Evolutionary conservation across 257 asterid genomes (phyloP).

Genomic region (Voacanga thouarsii): DNA sequence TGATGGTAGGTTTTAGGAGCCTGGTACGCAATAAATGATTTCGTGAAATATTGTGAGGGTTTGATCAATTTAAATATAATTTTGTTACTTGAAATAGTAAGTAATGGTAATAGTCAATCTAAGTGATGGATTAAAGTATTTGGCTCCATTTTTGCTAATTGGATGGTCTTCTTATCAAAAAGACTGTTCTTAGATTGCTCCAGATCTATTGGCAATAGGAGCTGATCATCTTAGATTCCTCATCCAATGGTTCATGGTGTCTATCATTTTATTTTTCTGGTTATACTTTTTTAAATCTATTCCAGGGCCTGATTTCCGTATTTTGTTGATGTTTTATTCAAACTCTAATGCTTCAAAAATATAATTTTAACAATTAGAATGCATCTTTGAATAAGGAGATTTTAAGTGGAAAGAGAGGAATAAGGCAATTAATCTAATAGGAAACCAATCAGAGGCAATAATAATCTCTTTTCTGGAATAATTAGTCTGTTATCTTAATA

Average conservation of each 20-base stretch:
- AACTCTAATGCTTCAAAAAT: neutral
- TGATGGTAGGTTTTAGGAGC: neutral
- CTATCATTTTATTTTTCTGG: no score
- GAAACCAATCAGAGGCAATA: neutral
- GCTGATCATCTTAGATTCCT: neutral
- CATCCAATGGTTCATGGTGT: neutral
- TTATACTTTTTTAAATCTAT: no score
- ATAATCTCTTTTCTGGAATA: neutral
- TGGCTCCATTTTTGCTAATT: neutral
- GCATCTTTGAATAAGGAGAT: neutral
- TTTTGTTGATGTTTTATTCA: neutral
- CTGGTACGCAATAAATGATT: neutral
- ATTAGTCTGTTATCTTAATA: neutral
- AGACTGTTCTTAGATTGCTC: no score
- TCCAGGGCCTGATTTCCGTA: neutral
- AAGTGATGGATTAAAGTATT: neutral
- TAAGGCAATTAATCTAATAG: neutral
- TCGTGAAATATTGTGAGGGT: neutral
- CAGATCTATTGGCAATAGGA: neutral
- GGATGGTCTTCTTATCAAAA: neutral
- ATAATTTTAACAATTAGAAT: no score
- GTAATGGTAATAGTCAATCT: neutral
- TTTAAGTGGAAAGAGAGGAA: neutral
- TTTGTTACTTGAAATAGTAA: no score
- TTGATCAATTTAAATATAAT: neutral